Percentiles rank a stretch among this genome's conserved stretches.
Conservation (phyloP, 495 filamentous ascomycete species). For the Aspergillus haitiensis region DNA sequence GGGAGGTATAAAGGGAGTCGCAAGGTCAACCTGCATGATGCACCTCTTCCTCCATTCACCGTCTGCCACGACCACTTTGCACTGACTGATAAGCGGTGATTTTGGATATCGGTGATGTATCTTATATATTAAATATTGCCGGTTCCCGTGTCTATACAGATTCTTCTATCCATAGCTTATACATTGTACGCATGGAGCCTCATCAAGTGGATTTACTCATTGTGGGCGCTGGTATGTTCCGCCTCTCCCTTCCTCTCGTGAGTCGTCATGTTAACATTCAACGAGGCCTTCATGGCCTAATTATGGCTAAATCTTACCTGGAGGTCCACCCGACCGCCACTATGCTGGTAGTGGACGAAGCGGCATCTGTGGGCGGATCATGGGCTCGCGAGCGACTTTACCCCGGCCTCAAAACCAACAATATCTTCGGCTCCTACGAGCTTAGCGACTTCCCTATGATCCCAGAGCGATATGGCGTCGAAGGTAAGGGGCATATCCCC, state of each 20-base stretch:
- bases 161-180: neutral
- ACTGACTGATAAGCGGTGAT: too few relatives aligned
- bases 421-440: conserved; percentile 40
- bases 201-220: conserved; percentile 10
- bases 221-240: conserved; percentile 17
- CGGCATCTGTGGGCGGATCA: conserved; percentile 47
- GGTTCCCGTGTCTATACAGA: neutral
- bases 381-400: conserved; percentile 54
- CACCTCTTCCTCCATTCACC: neutral
- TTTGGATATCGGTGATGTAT: too few relatives aligned
- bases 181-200: neutral
- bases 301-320: conserved; percentile 47
- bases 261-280: neutral
- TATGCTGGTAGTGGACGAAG: conserved; percentile 50
- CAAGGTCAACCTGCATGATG: neutral
- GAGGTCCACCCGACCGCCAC: conserved; percentile 35
- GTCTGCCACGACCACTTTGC: neutral
- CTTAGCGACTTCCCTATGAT: conserved; percentile 38
- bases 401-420: conserved; percentile 44
- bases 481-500: conserved; percentile 32
- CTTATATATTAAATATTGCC: neutral
- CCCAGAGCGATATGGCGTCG: conserved; percentile 26
- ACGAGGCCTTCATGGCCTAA: conserved; percentile 45
- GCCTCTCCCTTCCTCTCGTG: neutral
- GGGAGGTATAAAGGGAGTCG: too few relatives aligned